A percentile compares a stretch with the other conserved stretches of the same genome.
These are phyloP conservation scores for Toxicodendron radicans DNA, from an alignment of 345 rosid genomes.

Conservation along the genomic window DNA sequence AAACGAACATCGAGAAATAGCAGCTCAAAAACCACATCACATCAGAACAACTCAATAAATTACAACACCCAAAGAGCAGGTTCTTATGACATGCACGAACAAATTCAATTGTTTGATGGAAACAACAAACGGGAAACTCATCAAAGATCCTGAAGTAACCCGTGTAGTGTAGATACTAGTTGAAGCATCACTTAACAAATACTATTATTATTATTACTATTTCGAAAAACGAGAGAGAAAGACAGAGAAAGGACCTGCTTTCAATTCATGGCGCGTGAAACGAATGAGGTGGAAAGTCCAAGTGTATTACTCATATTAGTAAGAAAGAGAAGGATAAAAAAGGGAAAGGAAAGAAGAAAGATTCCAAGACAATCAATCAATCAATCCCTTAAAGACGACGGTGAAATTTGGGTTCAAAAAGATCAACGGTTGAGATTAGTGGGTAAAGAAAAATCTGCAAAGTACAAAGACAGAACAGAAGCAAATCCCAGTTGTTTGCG, in stretches of 20 bases:
- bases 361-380: too few relatives aligned
- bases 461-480: constrained; percentile 15
- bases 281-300: constrained; percentile 21
- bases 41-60: constrained; percentile 10
- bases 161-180: neutral
- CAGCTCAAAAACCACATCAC: constrained; percentile 5
- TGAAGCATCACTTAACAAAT: neutral
- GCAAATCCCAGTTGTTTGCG: too few relatives aligned
- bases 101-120: constrained; percentile 3
- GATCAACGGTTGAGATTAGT: constrained; percentile 42
- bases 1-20: neutral
- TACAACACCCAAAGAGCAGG: neutral
- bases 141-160: constrained; percentile 13
- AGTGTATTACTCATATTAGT: constrained; percentile 11
- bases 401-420: neutral
- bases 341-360: neutral
- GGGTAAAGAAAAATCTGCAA: constrained; percentile 11
- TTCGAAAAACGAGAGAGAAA: neutral
- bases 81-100: neutral
- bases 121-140: neutral
- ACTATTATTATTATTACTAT: too few relatives aligned
- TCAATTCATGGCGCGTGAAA: constrained; percentile 19
- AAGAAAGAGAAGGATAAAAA: constrained; percentile 9
- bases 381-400: too few relatives aligned
- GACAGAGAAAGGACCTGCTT: constrained; percentile 25